Evolutionary conservation across 257 asterid genomes (phyloP).

Genomic region (Solanum ahanhuiri): DNA sequence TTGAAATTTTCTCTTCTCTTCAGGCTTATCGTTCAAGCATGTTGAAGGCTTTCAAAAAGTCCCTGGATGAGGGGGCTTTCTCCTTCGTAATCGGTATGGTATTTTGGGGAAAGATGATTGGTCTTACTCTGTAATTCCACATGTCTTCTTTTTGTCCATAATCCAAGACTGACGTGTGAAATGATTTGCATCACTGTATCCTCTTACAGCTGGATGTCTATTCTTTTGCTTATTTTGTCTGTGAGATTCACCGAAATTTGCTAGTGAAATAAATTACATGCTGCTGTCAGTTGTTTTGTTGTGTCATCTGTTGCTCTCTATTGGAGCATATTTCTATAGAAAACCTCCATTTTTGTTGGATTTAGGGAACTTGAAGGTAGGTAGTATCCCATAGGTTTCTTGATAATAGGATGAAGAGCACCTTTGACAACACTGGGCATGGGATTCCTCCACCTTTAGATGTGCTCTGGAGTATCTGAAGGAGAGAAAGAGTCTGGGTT

Average conservation of each 20-base stretch:
- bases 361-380: not conserved
- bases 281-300: not conserved
- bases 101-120: not conserved
- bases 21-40: conserved; percentile 98
- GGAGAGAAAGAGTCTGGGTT: not conserved
- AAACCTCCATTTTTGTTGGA: not conserved
- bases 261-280: not conserved
- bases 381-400: conserved; percentile 3
- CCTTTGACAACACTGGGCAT: too few species aligned
- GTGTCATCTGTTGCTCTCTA: not conserved
- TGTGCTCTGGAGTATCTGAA: not conserved
- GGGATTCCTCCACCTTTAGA: not conserved
- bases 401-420: not conserved
- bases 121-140: not conserved
- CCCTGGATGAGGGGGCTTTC: conserved; percentile 94
- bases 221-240: conserved; percentile 1
- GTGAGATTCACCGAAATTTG: not conserved
- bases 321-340: not conserved
- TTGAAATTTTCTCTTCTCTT: conserved; percentile 5
- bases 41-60: conserved; percentile 96
- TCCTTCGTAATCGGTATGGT: conserved; percentile 90
- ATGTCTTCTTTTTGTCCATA: not conserved
- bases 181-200: not conserved
- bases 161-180: not conserved
- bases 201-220: not conserved